phyloP scores from a whole-genome alignment of 768 basidiomycete genomes.

The Guyanaporus albipodus region DNA sequence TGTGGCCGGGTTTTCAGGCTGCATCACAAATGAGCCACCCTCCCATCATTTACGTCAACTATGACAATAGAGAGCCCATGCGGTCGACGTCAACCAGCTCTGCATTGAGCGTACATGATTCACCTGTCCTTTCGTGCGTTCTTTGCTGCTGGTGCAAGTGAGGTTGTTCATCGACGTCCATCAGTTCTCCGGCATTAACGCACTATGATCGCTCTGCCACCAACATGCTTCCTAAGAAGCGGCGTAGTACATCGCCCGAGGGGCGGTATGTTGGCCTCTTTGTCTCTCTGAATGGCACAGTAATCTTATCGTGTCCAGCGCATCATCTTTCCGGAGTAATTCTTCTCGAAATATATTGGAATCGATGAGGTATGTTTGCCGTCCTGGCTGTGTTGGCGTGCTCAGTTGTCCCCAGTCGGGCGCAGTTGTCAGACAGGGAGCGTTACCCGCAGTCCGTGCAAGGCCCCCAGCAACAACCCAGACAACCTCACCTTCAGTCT shows the following conservation, averaged over 20 bases:
- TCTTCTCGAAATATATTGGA: constrained; percentile 21
- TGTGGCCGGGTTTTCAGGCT: constrained; percentile 45
- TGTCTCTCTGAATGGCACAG: background rate
- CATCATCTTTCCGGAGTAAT: constrained; percentile 9
- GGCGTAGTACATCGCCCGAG: constrained; percentile 32
- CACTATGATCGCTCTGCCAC: constrained; percentile 26
- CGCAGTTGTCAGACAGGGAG: constrained; percentile 20
- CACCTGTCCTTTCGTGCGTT: constrained; percentile 31
- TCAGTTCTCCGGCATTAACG: constrained; percentile 30
- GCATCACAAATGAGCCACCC: constrained; percentile 40
- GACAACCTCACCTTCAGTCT: constrained; percentile 1
- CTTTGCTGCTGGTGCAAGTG: constrained; percentile 12
- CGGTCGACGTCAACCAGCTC: constrained; percentile 31
- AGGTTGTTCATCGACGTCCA: constrained; percentile 13
- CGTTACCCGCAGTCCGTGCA: constrained; percentile 7
- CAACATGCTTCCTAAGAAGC: constrained; percentile 31
- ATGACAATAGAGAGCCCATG: constrained; percentile 31
- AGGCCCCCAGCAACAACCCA: constrained; percentile 13
- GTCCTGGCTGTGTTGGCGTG: background rate
- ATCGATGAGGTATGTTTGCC: constrained; percentile 26
- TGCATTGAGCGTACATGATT: constrained; percentile 26
- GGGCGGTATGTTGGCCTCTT: constrained; percentile 19
- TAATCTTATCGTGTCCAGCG: constrained; percentile 17
- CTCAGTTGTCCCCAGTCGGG: constrained; percentile 19
- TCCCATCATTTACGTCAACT: constrained; percentile 39